Evolutionary conservation across 768 basidiomycete genomes (phyloP).

Genomic region (Auriculariales sp.): DNA sequence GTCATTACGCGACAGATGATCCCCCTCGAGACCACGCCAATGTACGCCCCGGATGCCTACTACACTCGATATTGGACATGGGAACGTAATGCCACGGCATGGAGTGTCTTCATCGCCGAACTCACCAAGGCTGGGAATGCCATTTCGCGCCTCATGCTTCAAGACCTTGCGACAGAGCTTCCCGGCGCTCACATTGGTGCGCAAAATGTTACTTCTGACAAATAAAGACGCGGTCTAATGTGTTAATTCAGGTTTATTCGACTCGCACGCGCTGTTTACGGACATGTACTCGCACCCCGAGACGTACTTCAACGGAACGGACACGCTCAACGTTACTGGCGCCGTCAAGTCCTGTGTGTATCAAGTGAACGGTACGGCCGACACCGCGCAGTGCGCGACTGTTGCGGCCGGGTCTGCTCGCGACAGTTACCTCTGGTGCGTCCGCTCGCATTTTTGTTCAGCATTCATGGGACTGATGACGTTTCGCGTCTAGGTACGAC

Average conservation of each 20-base stretch:
- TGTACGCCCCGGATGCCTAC: conserved; percentile 35
- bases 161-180: conserved; percentile 31
- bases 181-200: conserved; percentile 44
- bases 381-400: conserved; percentile 11
- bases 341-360: conserved; percentile 34
- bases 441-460: too few relatives aligned
- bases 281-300: conserved; percentile 40
- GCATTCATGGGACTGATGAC: too few relatives aligned
- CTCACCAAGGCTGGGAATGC: conserved; percentile 35
- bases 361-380: conserved; percentile 17
- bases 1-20: conserved; percentile 47
- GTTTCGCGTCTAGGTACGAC: conserved; percentile 34
- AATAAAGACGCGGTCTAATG: neutral
- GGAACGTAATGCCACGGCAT: conserved; percentile 39
- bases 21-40: conserved; percentile 31
- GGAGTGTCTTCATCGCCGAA: conserved; percentile 42
- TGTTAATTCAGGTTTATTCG: conserved; percentile 35
- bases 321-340: conserved; percentile 43
- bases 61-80: conserved; percentile 36
- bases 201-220: conserved; percentile 8
- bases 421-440: conserved; percentile 51
- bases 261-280: conserved; percentile 43
- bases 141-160: conserved; percentile 35
- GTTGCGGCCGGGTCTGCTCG: conserved; percentile 27
- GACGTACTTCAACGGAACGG: conserved; percentile 48